phyloP scores from a whole-genome alignment of 768 basidiomycete genomes.

The Lactarius sanguifluus region DNA sequence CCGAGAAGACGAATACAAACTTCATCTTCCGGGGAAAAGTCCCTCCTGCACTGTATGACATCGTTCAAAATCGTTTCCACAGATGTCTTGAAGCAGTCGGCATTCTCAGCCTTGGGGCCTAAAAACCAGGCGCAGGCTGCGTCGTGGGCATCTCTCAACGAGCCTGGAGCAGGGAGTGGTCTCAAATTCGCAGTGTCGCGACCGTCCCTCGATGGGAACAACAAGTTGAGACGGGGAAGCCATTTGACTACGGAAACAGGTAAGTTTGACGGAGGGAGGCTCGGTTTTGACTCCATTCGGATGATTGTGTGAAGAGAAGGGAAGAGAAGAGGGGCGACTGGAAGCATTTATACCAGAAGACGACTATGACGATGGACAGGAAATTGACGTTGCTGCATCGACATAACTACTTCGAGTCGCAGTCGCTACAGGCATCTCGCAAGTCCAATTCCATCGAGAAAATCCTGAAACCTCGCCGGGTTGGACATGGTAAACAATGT shows the following conservation, averaged over 20 bases:
- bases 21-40: conserved; percentile 37
- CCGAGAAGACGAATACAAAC: conserved; percentile 25
- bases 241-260: conserved; percentile 10
- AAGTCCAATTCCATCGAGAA: not conserved
- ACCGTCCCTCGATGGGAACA: not conserved
- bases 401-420: not conserved
- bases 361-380: not conserved
- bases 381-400: not conserved
- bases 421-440: not conserved
- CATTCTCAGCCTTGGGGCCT: conserved; percentile 43
- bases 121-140: conserved; percentile 42
- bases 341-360: conserved; percentile 7
- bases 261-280: not conserved
- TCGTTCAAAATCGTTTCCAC: conserved; percentile 34
- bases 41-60: conserved; percentile 32
- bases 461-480: not conserved
- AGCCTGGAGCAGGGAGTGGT: conserved; percentile 6
- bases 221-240: conserved; percentile 8
- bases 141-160: conserved; percentile 27
- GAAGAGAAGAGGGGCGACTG: not conserved
- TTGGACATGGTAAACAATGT: not conserved
- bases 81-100: conserved; percentile 32
- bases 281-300: conserved; percentile 4
- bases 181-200: not conserved
- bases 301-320: not conserved